Base-by-base conservation (phyloP, 2,329 filamentous ascomycete species). In the Sarocladium brachiariae region DNA sequence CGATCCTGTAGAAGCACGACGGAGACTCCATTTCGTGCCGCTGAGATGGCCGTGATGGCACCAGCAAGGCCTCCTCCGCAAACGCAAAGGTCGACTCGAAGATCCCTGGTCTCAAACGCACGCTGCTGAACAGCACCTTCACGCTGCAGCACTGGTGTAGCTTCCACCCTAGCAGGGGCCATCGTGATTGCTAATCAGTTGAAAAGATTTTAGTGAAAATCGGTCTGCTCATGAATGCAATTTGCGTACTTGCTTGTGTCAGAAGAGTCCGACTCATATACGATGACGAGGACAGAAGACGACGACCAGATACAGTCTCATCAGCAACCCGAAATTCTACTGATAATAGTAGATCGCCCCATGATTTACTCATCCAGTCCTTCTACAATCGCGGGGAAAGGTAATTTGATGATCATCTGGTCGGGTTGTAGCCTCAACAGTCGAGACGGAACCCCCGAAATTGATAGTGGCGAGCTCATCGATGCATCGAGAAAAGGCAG, bases 81-180 rank as follows among this genome's bases (percentile, higher is more conserved):
- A 8, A 60, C 60, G 49, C 65, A 68, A 23, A 68, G 49, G n/a
- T 59, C 58, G 3, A 59, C 59, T 9, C 54, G 24, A 2, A 58
- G 13, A 27, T 52, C 23, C 10, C 54, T 52, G 11, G 45, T 50
- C 33, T 53, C 49, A 38, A 56, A 57, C 25, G 52, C 35, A 23
- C 58, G 58, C 14, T 54, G 53, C 13, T 51, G 35, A 14, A 54
- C 53, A 10, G 58, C 56, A 2, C 51, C 27, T 49, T 57, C 58
- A 11, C 53, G 52, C 14, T 51, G 57, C 33, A 60, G 55, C 13
- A 39, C 54, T 13, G 53, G 53, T 27, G 54, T 51, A 34, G 56
- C 53, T n/a, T 51, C 23, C 16, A 58, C 50, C 31, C 58, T 27
- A 43, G 57, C 56, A 23, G 58, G 58, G 14, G 58, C 56, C 58